Conservation (phyloP, 805 yeast genomes). For the Grigorovia yakushimaensis region DNA sequence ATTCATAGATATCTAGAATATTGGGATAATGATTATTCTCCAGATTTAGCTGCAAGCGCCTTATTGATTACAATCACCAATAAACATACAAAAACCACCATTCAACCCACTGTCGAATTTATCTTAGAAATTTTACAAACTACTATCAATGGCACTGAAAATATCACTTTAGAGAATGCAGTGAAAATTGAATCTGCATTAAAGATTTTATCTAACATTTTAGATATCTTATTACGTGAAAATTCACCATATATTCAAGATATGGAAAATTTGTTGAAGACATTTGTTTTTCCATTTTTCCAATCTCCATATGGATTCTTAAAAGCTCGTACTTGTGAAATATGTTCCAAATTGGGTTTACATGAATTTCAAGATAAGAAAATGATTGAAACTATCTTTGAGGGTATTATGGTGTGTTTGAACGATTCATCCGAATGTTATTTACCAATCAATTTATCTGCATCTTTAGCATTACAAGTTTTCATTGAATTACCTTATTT, state of each 20-base stretch:
- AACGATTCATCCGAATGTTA: conserved; percentile 33
- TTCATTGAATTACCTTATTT: conserved; percentile 57
- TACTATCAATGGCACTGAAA: conserved; percentile 10
- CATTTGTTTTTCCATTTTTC: conserved; percentile 65
- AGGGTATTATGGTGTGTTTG: conserved; percentile 37
- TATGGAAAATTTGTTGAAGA: conserved; percentile 58
- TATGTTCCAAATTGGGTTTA: conserved; percentile 54
- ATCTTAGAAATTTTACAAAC: conserved; percentile 40
- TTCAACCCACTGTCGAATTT: conserved; percentile 53
- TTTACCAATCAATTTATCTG: conserved; percentile 73
- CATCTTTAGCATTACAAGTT: conserved; percentile 78
- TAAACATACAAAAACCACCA: conserved; percentile 50
- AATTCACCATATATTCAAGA: conserved; percentile 50
- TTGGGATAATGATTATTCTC: conserved; percentile 50
- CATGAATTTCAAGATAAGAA: conserved; percentile 39
- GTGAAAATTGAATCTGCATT: conserved; percentile 70
- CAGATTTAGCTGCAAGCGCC: conserved; percentile 72
- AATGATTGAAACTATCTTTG: conserved; percentile 32
- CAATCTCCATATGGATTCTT: conserved; percentile 52
- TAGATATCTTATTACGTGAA: conserved; percentile 45
- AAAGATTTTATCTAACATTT: conserved; percentile 66
- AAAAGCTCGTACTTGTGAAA: conserved; percentile 65
- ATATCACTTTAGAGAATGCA: conserved; percentile 38
- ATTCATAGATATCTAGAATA: conserved; percentile 62
- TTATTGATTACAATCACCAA: conserved; percentile 63